These are phyloP conservation scores for Hymenotorrendiella dingleyae DNA, from an alignment of 2,329 filamentous ascomycete genomes.

Conservation along the genomic window DNA sequence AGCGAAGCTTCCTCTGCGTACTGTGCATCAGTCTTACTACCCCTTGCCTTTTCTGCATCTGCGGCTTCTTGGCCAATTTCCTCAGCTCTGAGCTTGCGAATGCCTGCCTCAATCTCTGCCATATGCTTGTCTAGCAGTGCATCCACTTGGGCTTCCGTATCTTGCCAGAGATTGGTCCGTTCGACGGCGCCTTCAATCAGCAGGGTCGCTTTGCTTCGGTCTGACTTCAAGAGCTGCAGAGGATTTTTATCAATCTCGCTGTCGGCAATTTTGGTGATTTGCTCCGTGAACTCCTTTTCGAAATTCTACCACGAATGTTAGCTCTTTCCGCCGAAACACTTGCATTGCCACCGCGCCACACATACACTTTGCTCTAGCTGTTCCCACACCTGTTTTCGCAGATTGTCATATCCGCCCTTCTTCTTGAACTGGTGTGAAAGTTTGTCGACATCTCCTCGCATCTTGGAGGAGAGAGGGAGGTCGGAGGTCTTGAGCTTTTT, in stretches of 20 bases:
- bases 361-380: conserved; percentile 65
- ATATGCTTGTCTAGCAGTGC: conserved; percentile 58
- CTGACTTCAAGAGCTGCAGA: conserved; percentile 63
- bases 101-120: conserved; percentile 59
- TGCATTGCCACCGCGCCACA: conserved; percentile 1
- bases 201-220: conserved; percentile 66
- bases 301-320: conserved; percentile 48
- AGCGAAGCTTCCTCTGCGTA: conserved; percentile 63
- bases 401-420: conserved; percentile 73
- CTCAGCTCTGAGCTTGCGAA: conserved; percentile 60
- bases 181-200: conserved; percentile 75
- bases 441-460: conserved; percentile 65
- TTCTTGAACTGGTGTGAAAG: conserved; percentile 81
- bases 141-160: conserved; percentile 61
- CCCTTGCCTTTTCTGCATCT: conserved; percentile 56
- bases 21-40: conserved; percentile 67
- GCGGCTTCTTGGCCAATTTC: conserved; percentile 68
- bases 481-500: conserved; percentile 67
- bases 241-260: conserved; percentile 71
- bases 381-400: conserved; percentile 72
- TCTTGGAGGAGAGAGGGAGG: conserved; percentile 66
- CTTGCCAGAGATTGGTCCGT: conserved; percentile 68
- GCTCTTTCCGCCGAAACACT: too few relatives aligned
- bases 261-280: conserved; percentile 64
- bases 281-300: conserved; percentile 59